Percentiles rank a stretch among this genome's conserved stretches.
Conservation (phyloP, 2,329 filamentous ascomycete genomes). For the Colletotrichum tanaceti region DNA sequence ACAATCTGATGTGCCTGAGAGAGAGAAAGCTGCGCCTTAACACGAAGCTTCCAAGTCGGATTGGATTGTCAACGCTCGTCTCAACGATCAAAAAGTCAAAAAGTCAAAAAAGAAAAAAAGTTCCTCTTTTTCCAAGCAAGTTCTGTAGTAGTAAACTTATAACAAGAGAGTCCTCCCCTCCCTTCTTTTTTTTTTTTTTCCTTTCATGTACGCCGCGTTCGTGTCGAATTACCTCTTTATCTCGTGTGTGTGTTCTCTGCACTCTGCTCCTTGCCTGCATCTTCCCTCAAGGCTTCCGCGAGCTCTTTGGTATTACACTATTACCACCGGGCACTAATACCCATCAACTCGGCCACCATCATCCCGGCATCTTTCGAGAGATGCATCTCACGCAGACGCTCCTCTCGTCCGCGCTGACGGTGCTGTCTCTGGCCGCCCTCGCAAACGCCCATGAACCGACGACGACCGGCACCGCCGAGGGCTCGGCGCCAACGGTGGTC, state of each 20-base stretch:
- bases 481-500: conserved; percentile 2
- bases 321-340: not conserved
- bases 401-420: conserved; percentile 17
- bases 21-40: conserved; percentile 21
- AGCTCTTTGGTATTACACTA: not conserved
- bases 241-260: conserved; percentile 8
- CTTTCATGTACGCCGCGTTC: too few relatives aligned
- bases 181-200: not conserved
- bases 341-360: not conserved
- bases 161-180: conserved; percentile 23
- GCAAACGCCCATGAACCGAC: conserved; percentile 12
- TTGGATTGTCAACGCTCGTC: conserved; percentile 35
- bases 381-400: conserved; percentile 31
- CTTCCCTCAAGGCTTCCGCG: not conserved
- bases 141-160: conserved; percentile 19
- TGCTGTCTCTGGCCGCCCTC: conserved; percentile 3
- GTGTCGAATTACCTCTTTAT: not conserved
- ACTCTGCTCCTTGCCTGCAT: not conserved
- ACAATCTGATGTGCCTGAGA: conserved; percentile 22
- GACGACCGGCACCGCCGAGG: not conserved
- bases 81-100: conserved; percentile 26
- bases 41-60: conserved; percentile 14
- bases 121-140: conserved; percentile 1
- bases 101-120: conserved; percentile 19
- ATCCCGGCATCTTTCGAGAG: conserved; percentile 3